These are phyloP conservation scores for Ilyonectria destructans DNA, from an alignment of 2,329 filamentous ascomycete genomes.

Conservation along the genomic window DNA sequence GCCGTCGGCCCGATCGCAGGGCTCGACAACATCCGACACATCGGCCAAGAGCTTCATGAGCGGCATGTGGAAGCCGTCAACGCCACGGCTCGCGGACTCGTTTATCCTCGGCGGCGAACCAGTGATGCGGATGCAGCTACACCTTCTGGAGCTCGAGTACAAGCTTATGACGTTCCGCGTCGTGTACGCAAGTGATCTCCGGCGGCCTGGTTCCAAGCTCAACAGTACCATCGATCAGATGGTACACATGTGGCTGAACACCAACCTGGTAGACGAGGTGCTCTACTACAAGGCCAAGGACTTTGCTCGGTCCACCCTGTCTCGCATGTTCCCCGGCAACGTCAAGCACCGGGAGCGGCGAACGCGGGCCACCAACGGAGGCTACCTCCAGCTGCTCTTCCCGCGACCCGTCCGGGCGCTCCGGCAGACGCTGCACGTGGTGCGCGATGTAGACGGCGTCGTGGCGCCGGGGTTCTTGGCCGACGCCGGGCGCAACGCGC, in stretches of 20 bases:
- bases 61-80: slow-evolving; percentile 19
- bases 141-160: slow-evolving; percentile 32
- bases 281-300: slow-evolving; percentile 30
- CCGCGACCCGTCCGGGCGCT: slow-evolving; percentile 18
- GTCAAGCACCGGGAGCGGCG: slow-evolving; percentile 17
- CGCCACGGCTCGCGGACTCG: slow-evolving; percentile 18
- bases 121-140: slow-evolving; percentile 28
- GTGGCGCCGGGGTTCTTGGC: slow-evolving; percentile 19
- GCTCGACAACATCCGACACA: slow-evolving; percentile 14
- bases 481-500: slow-evolving; percentile 15
- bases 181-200: slow-evolving; percentile 28
- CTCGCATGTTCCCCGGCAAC: slow-evolving; percentile 5
- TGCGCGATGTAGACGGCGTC: slow-evolving; percentile 19
- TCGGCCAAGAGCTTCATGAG: slow-evolving; percentile 25
- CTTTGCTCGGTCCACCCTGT: slow-evolving; percentile 22
- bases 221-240: slow-evolving; percentile 26
- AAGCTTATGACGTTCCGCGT: slow-evolving; percentile 32
- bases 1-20: slow-evolving; percentile 25
- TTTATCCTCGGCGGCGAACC: slow-evolving; percentile 9
- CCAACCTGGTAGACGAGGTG: slow-evolving; percentile 31
- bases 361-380: slow-evolving; percentile 1
- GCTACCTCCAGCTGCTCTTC: slow-evolving; percentile 27
- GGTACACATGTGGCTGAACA: slow-evolving; percentile 31
- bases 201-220: slow-evolving; percentile 18
- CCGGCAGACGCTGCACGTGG: slow-evolving; percentile 27